phyloP scores from a whole-genome alignment of 2,329 filamentous ascomycete genomes.

The Neonectria sp. region DNA sequence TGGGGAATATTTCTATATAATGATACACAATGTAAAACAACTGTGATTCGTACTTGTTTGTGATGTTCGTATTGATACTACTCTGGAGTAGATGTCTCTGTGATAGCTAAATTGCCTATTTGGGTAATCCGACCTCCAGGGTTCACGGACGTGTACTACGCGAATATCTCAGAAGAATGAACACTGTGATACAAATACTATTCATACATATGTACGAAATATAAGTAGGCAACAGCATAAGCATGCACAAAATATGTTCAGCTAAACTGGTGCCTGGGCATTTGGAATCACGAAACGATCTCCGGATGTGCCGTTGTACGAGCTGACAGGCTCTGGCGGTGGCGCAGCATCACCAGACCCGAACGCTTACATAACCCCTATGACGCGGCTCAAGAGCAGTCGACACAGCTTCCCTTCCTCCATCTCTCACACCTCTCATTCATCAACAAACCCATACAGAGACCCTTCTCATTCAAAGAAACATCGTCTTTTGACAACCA shows the following conservation, averaged over 20 bases:
- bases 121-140: not conserved
- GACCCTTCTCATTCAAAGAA: not conserved
- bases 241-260: not conserved
- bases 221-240: not conserved
- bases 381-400: conserved; percentile 26
- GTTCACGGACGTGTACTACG: not conserved
- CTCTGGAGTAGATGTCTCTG: not conserved
- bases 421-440: not conserved
- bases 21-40: not conserved
- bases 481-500: not conserved
- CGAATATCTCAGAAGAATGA: not conserved
- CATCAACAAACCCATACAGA: not conserved
- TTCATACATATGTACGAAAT: too few relatives aligned
- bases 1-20: not conserved
- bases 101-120: conserved; percentile 2
- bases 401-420: not conserved
- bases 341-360: conserved; percentile 27
- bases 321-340: conserved; percentile 19
- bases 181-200: not conserved
- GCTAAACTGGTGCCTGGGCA: not conserved
- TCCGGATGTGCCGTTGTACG: not conserved
- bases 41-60: not conserved
- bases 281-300: not conserved
- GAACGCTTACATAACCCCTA: conserved; percentile 26
- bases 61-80: not conserved